These are phyloP conservation scores for Tylopilus cervinicoccineus DNA, from an alignment of 768 basidiomycete genomes.

Conservation along the genomic window DNA sequence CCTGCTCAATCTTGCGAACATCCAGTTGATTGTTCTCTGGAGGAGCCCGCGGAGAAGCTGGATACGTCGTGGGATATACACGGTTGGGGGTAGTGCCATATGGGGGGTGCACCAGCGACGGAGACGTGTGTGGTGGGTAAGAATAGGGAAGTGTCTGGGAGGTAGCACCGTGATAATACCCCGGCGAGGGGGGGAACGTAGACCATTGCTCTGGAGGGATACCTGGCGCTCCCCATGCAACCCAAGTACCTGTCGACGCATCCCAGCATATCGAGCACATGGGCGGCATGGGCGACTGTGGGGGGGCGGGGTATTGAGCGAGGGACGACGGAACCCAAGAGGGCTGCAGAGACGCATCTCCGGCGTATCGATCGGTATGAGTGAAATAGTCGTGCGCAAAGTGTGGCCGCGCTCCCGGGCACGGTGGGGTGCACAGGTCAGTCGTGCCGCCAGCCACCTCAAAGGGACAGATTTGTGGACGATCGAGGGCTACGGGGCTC, in stretches of 20 bases:
- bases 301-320: slow-evolving; percentile 26
- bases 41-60: slow-evolving; percentile 25
- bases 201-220: slow-evolving; percentile 29
- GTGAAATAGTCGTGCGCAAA: slow-evolving; percentile 24
- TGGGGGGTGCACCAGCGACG: slow-evolving; percentile 18
- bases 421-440: slow-evolving; percentile 24
- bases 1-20: slow-evolving; percentile 68
- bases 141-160: slow-evolving; percentile 25
- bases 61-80: slow-evolving; percentile 20
- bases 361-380: slow-evolving; percentile 20
- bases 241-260: slow-evolving; percentile 25
- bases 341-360: slow-evolving; percentile 21
- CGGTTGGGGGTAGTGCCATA: slow-evolving; percentile 19
- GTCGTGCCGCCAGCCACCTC: slow-evolving; percentile 21
- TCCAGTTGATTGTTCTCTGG: slow-evolving; percentile 58
- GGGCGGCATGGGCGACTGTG: slow-evolving; percentile 27
- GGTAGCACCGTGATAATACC: slow-evolving; percentile 25
- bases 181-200: slow-evolving; percentile 22
- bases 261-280: slow-evolving; percentile 30
- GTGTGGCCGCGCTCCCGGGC: slow-evolving; percentile 23
- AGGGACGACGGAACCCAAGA: slow-evolving; percentile 27
- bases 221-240: slow-evolving; percentile 27
- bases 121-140: slow-evolving; percentile 26
- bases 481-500: slow-evolving; percentile 20
- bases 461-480: slow-evolving; percentile 20